Evolutionary conservation across 345 rosid species (phyloP).

Genomic region (Melaleuca alternifolia): DNA sequence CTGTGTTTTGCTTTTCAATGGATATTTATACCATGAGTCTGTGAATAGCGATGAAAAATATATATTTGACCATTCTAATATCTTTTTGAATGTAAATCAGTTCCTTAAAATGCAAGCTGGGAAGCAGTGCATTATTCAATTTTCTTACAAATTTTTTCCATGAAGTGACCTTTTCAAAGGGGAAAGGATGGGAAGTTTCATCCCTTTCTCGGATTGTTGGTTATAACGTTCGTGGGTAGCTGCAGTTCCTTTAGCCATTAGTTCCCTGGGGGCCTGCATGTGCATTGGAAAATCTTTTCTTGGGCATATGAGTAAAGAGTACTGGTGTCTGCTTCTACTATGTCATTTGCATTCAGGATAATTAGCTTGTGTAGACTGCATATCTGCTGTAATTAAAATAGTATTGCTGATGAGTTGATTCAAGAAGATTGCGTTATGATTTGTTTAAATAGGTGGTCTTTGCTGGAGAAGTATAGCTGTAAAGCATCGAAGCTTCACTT

Average conservation of each 20-base stretch:
- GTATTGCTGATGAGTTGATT: neutral
- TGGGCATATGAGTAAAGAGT: neutral
- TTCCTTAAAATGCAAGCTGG: neutral
- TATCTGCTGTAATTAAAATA: neutral
- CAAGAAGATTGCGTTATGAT: neutral
- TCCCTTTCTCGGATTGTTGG: neutral
- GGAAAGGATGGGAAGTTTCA: neutral
- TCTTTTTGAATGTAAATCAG: neutral
- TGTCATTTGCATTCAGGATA: neutral
- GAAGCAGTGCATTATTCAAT: neutral
- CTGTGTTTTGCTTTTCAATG: neutral
- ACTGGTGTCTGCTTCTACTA: neutral
- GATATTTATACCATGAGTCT: neutral
- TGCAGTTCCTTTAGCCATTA: neutral
- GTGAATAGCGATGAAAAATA: neutral
- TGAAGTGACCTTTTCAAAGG: neutral
- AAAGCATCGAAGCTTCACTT: slow-evolving; percentile 98
- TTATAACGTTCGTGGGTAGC: neutral
- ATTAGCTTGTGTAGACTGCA: neutral
- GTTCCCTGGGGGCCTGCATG: neutral
- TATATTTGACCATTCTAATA: neutral
- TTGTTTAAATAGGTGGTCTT: slow-evolving; percentile 77
- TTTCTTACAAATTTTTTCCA: neutral
- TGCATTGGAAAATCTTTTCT: neutral
- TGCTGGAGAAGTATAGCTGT: slow-evolving; percentile 94